phyloP scores from a whole-genome alignment of 192 early-diverging fungal genomes.

The Phycomyces nitens region DNA sequence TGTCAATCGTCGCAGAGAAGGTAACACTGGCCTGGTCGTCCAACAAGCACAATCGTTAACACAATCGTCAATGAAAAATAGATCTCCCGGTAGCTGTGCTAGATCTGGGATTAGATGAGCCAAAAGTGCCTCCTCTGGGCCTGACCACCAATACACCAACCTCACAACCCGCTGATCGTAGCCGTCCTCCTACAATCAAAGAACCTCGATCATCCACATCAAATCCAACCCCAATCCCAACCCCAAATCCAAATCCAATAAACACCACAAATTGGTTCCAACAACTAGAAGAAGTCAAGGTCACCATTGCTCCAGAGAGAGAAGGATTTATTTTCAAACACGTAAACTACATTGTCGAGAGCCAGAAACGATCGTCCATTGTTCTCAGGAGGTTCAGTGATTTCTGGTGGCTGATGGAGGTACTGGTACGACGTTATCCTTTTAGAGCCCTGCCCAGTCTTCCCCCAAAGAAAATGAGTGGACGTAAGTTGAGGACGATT shows the following conservation, averaged over 20 bases:
- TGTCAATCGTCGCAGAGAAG: slow-evolving; percentile 55
- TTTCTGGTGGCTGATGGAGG: slow-evolving; percentile 86
- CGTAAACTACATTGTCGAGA: slow-evolving; percentile 84
- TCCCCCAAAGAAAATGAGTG: slow-evolving; percentile 84
- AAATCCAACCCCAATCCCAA: background rate
- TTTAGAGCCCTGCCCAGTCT: slow-evolving; percentile 77
- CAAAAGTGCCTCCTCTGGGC: background rate
- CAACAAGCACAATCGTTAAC: background rate
- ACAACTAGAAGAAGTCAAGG: slow-evolving; percentile 51
- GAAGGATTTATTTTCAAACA: slow-evolving; percentile 73
- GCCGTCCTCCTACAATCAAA: no score
- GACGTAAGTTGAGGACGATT: slow-evolving; percentile 39
- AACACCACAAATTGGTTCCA: slow-evolving; percentile 54
- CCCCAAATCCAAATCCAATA: slow-evolving; percentile 1
- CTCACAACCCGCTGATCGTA: no score
- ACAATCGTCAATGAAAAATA: background rate
- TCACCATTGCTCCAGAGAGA: slow-evolving; percentile 50
- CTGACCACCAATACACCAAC: slow-evolving; percentile 14
- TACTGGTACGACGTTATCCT: slow-evolving; percentile 74
- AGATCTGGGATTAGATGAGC: slow-evolving; percentile 12
- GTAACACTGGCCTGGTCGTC: slow-evolving; percentile 23
- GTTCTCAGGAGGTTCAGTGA: slow-evolving; percentile 87
- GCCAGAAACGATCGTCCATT: slow-evolving; percentile 52
- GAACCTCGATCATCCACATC: background rate
- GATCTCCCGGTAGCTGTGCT: slow-evolving; percentile 42